Conservation (phyloP, 2,329 filamentous ascomycete species). For the Diplocarpon rosae region DNA sequence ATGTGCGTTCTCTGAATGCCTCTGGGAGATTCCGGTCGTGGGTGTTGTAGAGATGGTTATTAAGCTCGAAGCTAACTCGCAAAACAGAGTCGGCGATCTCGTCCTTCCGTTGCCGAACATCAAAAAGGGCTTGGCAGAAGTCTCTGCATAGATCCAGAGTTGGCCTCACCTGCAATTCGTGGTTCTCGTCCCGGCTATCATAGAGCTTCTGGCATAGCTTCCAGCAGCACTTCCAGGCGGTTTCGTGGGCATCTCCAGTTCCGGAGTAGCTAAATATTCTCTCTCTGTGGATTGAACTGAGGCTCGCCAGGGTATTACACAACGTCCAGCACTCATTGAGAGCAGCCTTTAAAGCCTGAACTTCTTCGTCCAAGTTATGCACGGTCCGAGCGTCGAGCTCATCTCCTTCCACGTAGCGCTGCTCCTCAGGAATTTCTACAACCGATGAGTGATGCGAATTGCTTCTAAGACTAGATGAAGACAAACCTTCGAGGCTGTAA, state of each 20-base stretch:
- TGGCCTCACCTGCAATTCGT: constrained; percentile 55
- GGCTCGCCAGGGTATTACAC: constrained; percentile 77
- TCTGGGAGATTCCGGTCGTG: constrained; percentile 78
- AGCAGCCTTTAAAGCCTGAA: constrained; percentile 60
- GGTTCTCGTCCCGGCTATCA: constrained; percentile 62
- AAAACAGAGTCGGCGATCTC: constrained; percentile 77
- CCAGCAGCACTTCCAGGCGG: constrained; percentile 92
- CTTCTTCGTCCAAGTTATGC: constrained; percentile 44
- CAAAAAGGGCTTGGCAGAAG: constrained; percentile 86
- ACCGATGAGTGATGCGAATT: constrained; percentile 20
- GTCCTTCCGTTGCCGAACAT: constrained; percentile 67
- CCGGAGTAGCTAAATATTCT: constrained; percentile 67
- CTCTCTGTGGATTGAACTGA: constrained; percentile 75
- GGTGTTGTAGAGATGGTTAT: constrained; percentile 90
- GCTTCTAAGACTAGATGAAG: constrained; percentile 3
- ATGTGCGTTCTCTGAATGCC: constrained; percentile 74
- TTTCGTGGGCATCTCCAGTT: constrained; percentile 68
- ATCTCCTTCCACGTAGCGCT: constrained; percentile 42
- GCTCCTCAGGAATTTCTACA: constrained; percentile 29
- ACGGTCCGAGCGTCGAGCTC: constrained; percentile 34
- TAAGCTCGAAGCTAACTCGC: constrained; percentile 86
- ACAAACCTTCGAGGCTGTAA: constrained; percentile 68
- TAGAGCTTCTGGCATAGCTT: constrained; percentile 84
- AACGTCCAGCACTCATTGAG: constrained; percentile 87
- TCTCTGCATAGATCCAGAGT: constrained; percentile 82